Conservation (phyloP, 129 eudicot species). For the Flaveria brownii region DNA sequence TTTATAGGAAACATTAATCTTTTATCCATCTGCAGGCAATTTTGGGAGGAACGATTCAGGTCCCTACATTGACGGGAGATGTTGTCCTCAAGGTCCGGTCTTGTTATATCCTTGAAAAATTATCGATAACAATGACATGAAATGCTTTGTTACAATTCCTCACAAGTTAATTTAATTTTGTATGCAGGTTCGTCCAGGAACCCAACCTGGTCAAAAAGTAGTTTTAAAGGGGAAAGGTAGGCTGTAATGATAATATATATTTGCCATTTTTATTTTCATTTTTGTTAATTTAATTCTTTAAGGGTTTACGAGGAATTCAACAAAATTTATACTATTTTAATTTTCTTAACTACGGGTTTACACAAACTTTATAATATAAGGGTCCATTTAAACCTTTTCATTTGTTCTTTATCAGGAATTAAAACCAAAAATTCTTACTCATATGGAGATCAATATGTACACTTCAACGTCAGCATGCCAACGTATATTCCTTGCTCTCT, state of each 20-base stretch:
- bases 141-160: neutral
- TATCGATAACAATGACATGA: neutral
- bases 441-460: constrained; percentile 85
- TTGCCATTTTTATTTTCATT: neutral
- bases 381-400: neutral
- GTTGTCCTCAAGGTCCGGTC: constrained; percentile 82
- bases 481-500: constrained; percentile 47
- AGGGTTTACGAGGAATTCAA: neutral
- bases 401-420: constrained; percentile 56
- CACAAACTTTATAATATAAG: no score
- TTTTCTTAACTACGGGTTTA: neutral
- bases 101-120: neutral
- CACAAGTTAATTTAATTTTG: neutral
- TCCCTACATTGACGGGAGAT: constrained; percentile 92
- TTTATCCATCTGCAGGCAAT: constrained; percentile 63
- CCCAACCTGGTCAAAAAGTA: constrained; percentile 95
- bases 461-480: constrained; percentile 93
- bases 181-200: constrained; percentile 60
- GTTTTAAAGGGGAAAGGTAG: constrained; percentile 58
- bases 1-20: neutral
- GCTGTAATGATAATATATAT: constrained; percentile 5
- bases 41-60: constrained; percentile 92
- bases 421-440: constrained; percentile 64
- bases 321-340: neutral
- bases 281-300: neutral